Conservation (phyloP, 139 green algal genomes). For the Pseudopediastrum boryanum region DNA sequence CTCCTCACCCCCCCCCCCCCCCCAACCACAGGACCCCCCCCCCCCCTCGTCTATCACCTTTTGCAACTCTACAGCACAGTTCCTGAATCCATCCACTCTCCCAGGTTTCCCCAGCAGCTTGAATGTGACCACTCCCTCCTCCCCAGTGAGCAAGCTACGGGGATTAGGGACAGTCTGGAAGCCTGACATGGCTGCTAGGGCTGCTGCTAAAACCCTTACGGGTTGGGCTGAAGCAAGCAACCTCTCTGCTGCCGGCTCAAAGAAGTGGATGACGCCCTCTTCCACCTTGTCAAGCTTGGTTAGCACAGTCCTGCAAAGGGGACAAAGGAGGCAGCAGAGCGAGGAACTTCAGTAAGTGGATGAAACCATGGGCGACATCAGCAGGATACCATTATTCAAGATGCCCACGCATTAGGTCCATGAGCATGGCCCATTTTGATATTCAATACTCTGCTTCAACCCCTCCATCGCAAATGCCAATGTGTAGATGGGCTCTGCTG, state of each 20-base stretch:
- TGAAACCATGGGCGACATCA: too few relatives aligned
- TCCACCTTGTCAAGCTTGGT: constrained; percentile 75
- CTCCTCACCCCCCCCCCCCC: background rate
- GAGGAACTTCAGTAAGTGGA: too few relatives aligned
- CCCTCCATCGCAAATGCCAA: too few relatives aligned
- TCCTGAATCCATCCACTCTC: constrained; percentile 47
- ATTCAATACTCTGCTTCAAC: too few relatives aligned
- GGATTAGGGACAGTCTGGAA: constrained; percentile 76
- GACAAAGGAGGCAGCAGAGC: too few relatives aligned
- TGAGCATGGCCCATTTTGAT: too few relatives aligned
- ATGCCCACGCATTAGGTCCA: too few relatives aligned
- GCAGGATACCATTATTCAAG: too few relatives aligned
- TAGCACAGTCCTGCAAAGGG: constrained; percentile 64
- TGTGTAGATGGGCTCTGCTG: too few relatives aligned
- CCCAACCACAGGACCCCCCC: background rate
- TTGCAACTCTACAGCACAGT: background rate
- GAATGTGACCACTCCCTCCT: constrained; percentile 76
- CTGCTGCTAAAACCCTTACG: constrained; percentile 69
- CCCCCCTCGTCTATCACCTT: background rate
- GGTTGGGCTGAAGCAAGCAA: constrained; percentile 72
- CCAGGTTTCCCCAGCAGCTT: constrained; percentile 57
- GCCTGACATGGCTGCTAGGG: constrained; percentile 88
- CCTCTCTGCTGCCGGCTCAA: constrained; percentile 76
- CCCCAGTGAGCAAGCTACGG: constrained; percentile 74
- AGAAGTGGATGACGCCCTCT: constrained; percentile 79